phyloP scores from a whole-genome alignment of 2,329 filamentous ascomycete genomes.

The Zasmidium citrigriseum region DNA sequence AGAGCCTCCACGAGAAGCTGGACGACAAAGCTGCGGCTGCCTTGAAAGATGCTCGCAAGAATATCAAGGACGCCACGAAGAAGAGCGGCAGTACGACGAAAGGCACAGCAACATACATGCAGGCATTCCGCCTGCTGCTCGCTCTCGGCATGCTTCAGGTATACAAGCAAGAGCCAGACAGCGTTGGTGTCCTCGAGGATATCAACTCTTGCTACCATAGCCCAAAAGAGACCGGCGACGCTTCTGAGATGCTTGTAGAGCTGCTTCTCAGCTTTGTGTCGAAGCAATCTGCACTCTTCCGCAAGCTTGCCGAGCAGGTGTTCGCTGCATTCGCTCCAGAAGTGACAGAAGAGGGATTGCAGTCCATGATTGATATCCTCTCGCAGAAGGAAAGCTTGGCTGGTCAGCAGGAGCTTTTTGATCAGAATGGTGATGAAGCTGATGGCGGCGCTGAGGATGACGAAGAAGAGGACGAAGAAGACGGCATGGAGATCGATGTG shows the following conservation, averaged over 20 bases:
- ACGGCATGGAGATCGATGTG: slow-evolving; percentile 35
- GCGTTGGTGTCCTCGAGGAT: slow-evolving; percentile 78
- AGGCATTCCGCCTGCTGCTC: slow-evolving; percentile 77
- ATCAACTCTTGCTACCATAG: slow-evolving; percentile 73
- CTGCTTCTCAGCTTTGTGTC: slow-evolving; percentile 88
- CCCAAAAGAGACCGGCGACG: slow-evolving; percentile 47
- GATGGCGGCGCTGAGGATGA: slow-evolving; percentile 26
- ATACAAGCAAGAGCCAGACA: slow-evolving; percentile 86
- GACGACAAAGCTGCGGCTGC: slow-evolving; percentile 16
- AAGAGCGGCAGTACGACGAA: slow-evolving; percentile 18
- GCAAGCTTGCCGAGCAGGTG: slow-evolving; percentile 83
- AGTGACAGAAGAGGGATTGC: slow-evolving; percentile 71
- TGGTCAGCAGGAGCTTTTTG: slow-evolving; percentile 85
- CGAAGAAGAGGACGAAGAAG: slow-evolving; percentile 21
- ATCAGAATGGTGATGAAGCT: slow-evolving; percentile 48
- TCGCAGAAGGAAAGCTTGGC: slow-evolving; percentile 76
- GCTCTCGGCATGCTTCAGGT: slow-evolving; percentile 83
- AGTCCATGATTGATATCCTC: slow-evolving; percentile 68
- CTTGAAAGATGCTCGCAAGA: slow-evolving; percentile 24
- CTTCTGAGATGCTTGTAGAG: slow-evolving; percentile 76
- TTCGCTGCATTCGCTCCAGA: slow-evolving; percentile 79
- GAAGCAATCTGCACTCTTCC: slow-evolving; percentile 79
- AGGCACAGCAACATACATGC: slow-evolving; percentile 33
- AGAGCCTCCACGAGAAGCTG: slow-evolving; percentile 13
- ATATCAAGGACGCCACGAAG: slow-evolving; percentile 20